A percentile compares a stretch with the other conserved stretches of the same genome.
phyloP scores from a whole-genome alignment of 768 basidiomycete species.

The Mycena galericulata region DNA sequence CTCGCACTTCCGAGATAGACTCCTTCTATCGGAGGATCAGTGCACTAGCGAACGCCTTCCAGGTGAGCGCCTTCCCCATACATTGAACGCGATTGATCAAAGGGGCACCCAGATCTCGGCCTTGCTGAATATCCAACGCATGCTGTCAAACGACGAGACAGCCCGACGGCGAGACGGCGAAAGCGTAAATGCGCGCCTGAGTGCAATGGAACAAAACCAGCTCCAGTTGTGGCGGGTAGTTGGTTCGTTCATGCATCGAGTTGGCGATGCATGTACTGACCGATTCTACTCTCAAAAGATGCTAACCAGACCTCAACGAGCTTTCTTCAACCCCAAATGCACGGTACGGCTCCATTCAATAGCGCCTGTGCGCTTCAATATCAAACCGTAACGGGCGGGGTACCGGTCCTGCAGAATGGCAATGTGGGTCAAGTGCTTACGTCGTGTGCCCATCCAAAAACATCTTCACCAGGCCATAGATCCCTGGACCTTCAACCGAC shows the following conservation, averaged over 20 bases:
- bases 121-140: conserved; percentile 8
- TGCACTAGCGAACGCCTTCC: neutral
- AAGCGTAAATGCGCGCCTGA: neutral
- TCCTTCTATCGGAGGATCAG: neutral
- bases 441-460: no score
- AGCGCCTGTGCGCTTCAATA: no score
- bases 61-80: neutral
- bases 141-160: neutral
- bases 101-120: neutral
- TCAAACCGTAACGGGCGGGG: no score
- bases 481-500: no score
- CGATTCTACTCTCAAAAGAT: neutral
- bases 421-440: no score
- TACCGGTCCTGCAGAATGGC: no score
- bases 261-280: neutral
- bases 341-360: no score
- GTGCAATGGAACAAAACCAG: neutral
- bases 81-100: neutral
- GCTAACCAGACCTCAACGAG: no score
- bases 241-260: neutral
- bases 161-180: neutral
- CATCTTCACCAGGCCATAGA: no score
- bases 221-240: neutral
- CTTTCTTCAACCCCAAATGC: no score
- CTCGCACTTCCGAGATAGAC: neutral